Base-by-base conservation (phyloP, 139 green algal species). In the Chlamydomonas incerta region DNA sequence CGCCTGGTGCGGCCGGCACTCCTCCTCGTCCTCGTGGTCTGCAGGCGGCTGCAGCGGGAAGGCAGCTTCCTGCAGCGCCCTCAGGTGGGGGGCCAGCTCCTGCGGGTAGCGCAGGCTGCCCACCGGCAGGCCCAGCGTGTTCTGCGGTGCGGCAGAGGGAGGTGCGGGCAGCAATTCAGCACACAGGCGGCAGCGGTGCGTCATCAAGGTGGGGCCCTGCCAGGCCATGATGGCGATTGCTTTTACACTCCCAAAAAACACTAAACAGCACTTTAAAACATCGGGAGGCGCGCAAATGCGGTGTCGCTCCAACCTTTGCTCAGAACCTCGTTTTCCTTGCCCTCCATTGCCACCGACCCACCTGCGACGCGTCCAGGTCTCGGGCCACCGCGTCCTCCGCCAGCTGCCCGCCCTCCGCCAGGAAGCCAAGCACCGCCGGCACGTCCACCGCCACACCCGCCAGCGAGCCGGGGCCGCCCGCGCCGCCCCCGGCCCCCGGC, bases 371-470 rank as follows among this genome's bases (percentile, higher is more conserved):
- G 80, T 84, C 31, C n/a, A 95, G 86, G 46, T 94, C 87, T 26
- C 89, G 83, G 8, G 34, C 87, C 13, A 95, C 72, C 0, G 66
- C n/a, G 46, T 94, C 90, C 6, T 74, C n/a, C 31, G 52, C 17
- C 23, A 95, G 83, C 57, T 92, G 88, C 23, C 85, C 87, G 26
- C 58, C 74, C 57, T 70, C 74, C 13, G 88, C 79, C 55, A 96
- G 71, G 65, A 96, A 92, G 11, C 46, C 79, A 70, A 93, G 46
- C n/a, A 77, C 34, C 21, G 88, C 80, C 5, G 80, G 66, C n/a
- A 86, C 65, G 52, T 86, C 82, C 62, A 92, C 82, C 9, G 76
- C 67, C 58, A 74, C 65, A 4, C 66, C 79, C 24, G 79, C 79
- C n/a, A 85, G 63, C 8, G 79, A 85, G 65, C 79, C 79, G 35